Percentiles rank a stretch among this genome's conserved stretches.
Conservation (phyloP, 495 filamentous ascomycete species). For the Talaromyces adpressus region DNA sequence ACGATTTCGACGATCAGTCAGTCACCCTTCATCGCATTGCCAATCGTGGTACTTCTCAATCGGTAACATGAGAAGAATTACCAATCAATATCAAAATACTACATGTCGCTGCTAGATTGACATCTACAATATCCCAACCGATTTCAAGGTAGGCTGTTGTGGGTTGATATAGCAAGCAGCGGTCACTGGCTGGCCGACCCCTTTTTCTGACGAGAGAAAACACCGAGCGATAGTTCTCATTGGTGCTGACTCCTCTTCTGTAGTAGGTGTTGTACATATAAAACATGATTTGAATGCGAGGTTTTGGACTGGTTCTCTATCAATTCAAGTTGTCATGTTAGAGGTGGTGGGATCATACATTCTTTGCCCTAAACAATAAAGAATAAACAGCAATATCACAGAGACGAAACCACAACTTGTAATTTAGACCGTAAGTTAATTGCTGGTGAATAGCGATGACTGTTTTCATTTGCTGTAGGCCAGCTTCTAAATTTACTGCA, state of each 20-base stretch:
- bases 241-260: neutral
- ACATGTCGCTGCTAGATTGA: neutral
- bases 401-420: neutral
- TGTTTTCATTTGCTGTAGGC: neutral
- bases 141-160: neutral
- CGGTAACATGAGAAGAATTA: neutral
- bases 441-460: neutral
- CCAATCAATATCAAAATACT: neutral
- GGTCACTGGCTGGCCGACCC: neutral
- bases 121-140: neutral
- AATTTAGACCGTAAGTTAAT: neutral
- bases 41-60: neutral
- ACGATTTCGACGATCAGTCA: too few relatives aligned
- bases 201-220: neutral
- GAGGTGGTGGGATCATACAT: neutral
- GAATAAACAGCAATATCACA: neutral
- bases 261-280: neutral
- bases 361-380: neutral
- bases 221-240: neutral
- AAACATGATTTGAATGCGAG: neutral
- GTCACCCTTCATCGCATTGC: neutral
- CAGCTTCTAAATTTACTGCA: neutral
- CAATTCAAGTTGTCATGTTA: neutral
- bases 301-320: neutral
- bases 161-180: neutral